Evolutionary conservation across 208 protist genomes (phyloP).

Genomic region (Zelonia costaricensis): DNA sequence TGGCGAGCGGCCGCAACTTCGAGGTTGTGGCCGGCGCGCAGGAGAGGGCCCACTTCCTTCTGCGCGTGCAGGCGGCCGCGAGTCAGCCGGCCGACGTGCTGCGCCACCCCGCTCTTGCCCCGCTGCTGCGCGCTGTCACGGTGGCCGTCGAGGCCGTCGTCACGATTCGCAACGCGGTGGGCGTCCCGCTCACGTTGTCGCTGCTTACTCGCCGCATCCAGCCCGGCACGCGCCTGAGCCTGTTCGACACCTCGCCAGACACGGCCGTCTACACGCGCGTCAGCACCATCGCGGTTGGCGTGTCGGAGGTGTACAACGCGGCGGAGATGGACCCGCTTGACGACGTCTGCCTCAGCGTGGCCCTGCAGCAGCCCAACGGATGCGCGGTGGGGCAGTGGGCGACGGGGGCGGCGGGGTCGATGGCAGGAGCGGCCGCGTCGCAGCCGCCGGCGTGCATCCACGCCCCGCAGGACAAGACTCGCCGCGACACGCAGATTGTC

Average conservation of each 20-base stretch:
- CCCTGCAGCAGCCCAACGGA: conserved; percentile 59
- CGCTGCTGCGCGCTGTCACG: conserved; percentile 22
- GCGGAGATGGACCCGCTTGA: conserved; percentile 69
- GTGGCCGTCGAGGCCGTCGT: conserved; percentile 43
- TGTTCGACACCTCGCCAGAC: conserved; percentile 39
- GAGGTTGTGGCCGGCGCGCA: conserved; percentile 20
- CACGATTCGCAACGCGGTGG: conserved; percentile 55
- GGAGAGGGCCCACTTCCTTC: conserved; percentile 45
- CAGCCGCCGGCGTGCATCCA: conserved; percentile 39
- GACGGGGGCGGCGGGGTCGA: neutral
- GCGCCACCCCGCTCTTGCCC: conserved; percentile 14
- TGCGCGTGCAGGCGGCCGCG: conserved; percentile 24
- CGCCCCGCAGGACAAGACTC: conserved; percentile 11
- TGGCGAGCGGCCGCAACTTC: conserved; percentile 36
- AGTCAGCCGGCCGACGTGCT: conserved; percentile 24
- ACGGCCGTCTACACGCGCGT: conserved; percentile 39
- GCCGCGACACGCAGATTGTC: conserved; percentile 28
- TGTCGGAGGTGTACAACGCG: conserved; percentile 34
- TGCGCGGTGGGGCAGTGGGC: conserved; percentile 28
- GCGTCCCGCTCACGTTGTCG: conserved; percentile 52
- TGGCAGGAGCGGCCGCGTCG: neutral
- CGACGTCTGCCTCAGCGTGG: conserved; percentile 57
- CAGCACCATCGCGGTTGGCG: conserved; percentile 28
- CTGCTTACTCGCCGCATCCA: conserved; percentile 38
- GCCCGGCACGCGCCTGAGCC: conserved; percentile 15